Base-by-base conservation (phyloP, 495 filamentous ascomycete genomes). In the Cudoniella acicularis region DNA sequence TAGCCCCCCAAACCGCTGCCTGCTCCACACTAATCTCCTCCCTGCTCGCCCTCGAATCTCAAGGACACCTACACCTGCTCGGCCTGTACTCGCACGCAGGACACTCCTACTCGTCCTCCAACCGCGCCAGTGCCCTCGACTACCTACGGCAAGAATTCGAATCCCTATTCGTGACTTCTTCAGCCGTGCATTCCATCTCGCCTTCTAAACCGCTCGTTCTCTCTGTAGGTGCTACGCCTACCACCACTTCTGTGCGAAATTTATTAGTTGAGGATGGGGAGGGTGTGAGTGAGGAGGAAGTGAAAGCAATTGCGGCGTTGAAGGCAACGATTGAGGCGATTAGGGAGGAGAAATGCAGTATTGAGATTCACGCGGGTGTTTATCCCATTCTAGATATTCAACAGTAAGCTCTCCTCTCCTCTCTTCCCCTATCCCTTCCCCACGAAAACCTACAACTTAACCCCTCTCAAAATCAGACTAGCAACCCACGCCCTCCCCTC, bases 71-170 rank as follows among this genome's bases (percentile, higher is more conserved):
- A n/a, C 60, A 66, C 0, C 70, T 94, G 2, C 69, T 80, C 16
- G 91, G 90, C 0, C 66, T 93, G 17, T 96, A 95, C 70, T 82
- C 79, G n/a, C 91, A 95, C 68, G 86, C 86, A 2, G 89, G 90
- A 2, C 81, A 90, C 55, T 89, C 84, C 26, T 95, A 96, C 69
- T 67, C 64, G 18, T 73, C 70, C 1, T 77, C 70, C 22, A 74
- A 74, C 0, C 72, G 79, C 9, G 65, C 69, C 4, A 77, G 81
- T 48, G 86, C 88, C 6, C 75, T 90, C 70, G 59, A 70, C 0
- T 73, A 80, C 49, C 68, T 95, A 10, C 71, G 69, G 3, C 70
- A 65, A 10, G 91, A 95, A 76, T 79, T 95, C 54, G 67, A 71
- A 21, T 76, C 78, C 17, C 74, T 89, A 18, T 69, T 75, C 56